phyloP scores from a whole-genome alignment of 345 rosid species.

The Eucalyptus sideroxylon region DNA sequence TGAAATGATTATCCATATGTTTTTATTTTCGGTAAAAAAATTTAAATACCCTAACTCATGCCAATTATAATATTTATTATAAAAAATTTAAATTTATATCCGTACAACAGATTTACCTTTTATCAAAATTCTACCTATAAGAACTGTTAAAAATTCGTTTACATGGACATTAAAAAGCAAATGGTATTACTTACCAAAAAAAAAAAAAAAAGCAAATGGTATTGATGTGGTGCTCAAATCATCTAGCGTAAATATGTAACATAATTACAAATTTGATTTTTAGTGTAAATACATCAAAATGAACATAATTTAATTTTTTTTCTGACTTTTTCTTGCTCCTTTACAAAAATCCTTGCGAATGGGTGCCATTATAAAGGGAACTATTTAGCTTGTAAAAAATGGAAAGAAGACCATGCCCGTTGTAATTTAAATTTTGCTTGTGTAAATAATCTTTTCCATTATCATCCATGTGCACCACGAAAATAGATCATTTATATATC shows the following conservation, averaged over 20 bases:
- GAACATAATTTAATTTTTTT: too few relatives aligned
- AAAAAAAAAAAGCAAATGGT: too few relatives aligned
- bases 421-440: background rate
- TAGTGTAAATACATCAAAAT: background rate
- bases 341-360: background rate
- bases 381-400: background rate
- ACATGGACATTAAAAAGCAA: too few relatives aligned
- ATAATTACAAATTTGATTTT: too few relatives aligned
- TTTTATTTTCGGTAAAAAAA: background rate
- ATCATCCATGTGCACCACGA: background rate
- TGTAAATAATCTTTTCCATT: background rate
- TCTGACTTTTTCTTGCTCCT: background rate
- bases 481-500: background rate
- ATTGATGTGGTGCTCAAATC: too few relatives aligned
- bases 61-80: too few relatives aligned
- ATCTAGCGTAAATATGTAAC: background rate
- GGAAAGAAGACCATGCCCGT: background rate
- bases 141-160: too few relatives aligned
- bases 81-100: too few relatives aligned
- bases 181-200: too few relatives aligned
- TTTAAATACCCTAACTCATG: too few relatives aligned
- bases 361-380: background rate
- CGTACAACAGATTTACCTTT: too few relatives aligned
- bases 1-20: background rate
- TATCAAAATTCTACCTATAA: rapidly evolving